Evolutionary conservation across 441 rosid genomes (phyloP).

Genomic region (Eutrema salsugineum): DNA sequence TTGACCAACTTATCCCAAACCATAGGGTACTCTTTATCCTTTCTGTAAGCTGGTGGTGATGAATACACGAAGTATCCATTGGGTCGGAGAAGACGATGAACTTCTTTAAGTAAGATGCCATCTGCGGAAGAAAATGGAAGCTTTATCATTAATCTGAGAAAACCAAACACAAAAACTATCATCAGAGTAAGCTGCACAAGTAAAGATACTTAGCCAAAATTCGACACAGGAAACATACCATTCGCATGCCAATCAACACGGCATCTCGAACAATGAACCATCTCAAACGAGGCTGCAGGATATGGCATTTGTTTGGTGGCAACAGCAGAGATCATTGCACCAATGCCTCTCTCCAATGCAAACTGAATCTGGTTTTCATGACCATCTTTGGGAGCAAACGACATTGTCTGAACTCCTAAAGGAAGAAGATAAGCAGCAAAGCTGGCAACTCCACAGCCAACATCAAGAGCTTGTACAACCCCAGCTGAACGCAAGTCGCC

Average conservation of each 20-base stretch:
- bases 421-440: constrained; percentile 93
- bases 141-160: background rate
- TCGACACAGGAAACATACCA: constrained; percentile 45
- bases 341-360: constrained; percentile 91
- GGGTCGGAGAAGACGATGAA: constrained; percentile 70
- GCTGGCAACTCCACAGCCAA: constrained; percentile 99
- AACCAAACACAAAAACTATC: background rate
- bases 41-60: constrained; percentile 86
- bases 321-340: constrained; percentile 83
- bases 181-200: background rate
- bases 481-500: constrained; percentile 90
- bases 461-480: constrained; percentile 82
- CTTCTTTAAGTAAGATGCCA: constrained; percentile 92
- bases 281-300: constrained; percentile 87
- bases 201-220: background rate
- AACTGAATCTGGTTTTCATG: constrained; percentile 99
- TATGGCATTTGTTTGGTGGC: constrained; percentile 88
- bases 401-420: constrained; percentile 81
- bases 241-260: constrained; percentile 96
- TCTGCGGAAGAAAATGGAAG: constrained; percentile 40
- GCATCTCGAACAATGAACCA: constrained; percentile 98
- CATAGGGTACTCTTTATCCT: constrained; percentile 72
- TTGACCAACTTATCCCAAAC: constrained; percentile 80
- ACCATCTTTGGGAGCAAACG: constrained; percentile 94
- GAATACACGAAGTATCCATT: constrained; percentile 92